Evolutionary conservation across 1,284 basidiomycete species (phyloP).

Genomic region (Leccinum angustisporum): DNA sequence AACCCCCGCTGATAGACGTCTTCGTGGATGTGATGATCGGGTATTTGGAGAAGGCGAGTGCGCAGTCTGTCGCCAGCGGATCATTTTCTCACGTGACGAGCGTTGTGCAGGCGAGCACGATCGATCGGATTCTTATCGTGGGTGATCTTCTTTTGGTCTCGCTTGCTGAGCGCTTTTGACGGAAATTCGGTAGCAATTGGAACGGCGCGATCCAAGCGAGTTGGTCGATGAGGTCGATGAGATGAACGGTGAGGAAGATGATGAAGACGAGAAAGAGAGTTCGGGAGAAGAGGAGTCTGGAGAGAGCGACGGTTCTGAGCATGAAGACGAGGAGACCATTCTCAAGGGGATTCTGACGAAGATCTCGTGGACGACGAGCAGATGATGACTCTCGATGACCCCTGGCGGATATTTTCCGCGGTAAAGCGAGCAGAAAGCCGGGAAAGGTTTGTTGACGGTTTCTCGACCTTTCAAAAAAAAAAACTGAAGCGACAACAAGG

Average conservation of each 20-base stretch:
- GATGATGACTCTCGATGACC: slow-evolving; percentile 96
- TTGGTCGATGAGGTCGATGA: slow-evolving; percentile 46
- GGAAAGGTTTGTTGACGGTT: slow-evolving; percentile 52
- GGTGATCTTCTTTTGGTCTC: slow-evolving; percentile 33
- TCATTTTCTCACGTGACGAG: slow-evolving; percentile 78
- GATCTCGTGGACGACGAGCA: slow-evolving; percentile 93
- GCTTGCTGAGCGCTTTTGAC: slow-evolving; percentile 3
- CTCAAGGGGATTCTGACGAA: slow-evolving; percentile 53
- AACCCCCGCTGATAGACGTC: slow-evolving; percentile 71
- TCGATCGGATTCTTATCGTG: slow-evolving; percentile 85
- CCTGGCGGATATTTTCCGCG: slow-evolving; percentile 85
- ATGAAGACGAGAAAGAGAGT: slow-evolving; percentile 39
- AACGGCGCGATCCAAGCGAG: slow-evolving; percentile 63
- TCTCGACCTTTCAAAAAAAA: background rate
- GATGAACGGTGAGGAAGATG: slow-evolving; percentile 34
- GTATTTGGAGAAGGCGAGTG: slow-evolving; percentile 82
- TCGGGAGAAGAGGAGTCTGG: slow-evolving; percentile 35
- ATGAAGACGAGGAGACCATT: slow-evolving; percentile 48
- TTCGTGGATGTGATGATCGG: slow-evolving; percentile 89
- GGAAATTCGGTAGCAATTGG: slow-evolving; percentile 69
- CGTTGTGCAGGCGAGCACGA: slow-evolving; percentile 69
- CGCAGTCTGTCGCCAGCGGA: slow-evolving; percentile 79
- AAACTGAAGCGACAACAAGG: slow-evolving; percentile 31
- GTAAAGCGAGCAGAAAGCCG: slow-evolving; percentile 62
- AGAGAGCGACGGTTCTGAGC: slow-evolving; percentile 38